phyloP scores from a whole-genome alignment of 1,139 yeast species.

The Meyerozyma smithsonii region DNA sequence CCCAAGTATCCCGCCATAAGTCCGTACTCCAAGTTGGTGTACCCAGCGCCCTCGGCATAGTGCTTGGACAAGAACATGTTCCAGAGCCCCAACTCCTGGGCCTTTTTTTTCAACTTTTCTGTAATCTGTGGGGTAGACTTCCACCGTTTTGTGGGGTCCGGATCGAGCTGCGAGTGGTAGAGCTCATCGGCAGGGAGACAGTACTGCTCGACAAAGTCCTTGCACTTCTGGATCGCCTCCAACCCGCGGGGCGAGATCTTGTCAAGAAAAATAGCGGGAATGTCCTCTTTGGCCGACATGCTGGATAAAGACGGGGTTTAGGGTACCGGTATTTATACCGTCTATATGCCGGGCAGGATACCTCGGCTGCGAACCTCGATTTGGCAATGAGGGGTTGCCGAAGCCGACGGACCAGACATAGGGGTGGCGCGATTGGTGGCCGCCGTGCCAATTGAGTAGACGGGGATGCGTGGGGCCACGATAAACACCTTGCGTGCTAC shows the following conservation, averaged over 20 bases:
- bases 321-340: neutral
- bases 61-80: constrained; percentile 57
- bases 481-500: neutral
- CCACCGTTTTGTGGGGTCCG: constrained; percentile 47
- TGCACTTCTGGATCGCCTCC: constrained; percentile 44
- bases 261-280: constrained; percentile 41
- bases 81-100: constrained; percentile 58
- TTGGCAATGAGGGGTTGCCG: neutral
- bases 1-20: constrained; percentile 70
- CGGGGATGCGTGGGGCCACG: too few relatives aligned
- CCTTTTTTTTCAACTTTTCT: constrained; percentile 52
- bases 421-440: too few relatives aligned
- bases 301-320: neutral
- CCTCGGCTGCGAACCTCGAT: neutral
- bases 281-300: constrained; percentile 36
- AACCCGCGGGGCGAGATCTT: constrained; percentile 47
- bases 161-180: constrained; percentile 36
- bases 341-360: neutral
- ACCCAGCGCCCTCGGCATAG: constrained; percentile 61
- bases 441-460: too few relatives aligned
- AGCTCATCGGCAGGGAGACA: constrained; percentile 55
- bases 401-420: too few relatives aligned
- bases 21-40: constrained; percentile 63
- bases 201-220: constrained; percentile 54
- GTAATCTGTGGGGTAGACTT: constrained; percentile 43